These are phyloP conservation scores for Macroventuria anomochaeta DNA, from an alignment of 2,329 filamentous ascomycete genomes.

Conservation along the genomic window DNA sequence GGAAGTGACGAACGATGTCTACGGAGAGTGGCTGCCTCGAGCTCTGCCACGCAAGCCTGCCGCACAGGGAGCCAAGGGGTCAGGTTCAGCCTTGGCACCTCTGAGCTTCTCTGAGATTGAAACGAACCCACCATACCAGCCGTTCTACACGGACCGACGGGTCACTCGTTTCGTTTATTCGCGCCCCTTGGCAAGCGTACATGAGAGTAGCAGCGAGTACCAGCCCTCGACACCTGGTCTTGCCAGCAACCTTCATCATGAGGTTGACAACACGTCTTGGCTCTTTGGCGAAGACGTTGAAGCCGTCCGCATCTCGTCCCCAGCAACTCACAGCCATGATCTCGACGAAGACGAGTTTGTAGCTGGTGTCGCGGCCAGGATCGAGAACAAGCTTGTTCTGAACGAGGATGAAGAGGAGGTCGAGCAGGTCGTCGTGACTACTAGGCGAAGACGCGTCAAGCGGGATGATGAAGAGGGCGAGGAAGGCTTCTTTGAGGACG, in stretches of 20 bases:
- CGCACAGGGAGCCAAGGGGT: constrained; percentile 13
- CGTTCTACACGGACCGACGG: constrained; percentile 89
- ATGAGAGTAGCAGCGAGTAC: constrained; percentile 36
- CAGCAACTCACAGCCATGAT: constrained; percentile 43
- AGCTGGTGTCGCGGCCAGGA: constrained; percentile 56
- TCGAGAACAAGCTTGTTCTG: constrained; percentile 55
- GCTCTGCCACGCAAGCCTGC: constrained; percentile 36
- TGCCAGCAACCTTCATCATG: constrained; percentile 41
- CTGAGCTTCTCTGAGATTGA: constrained; percentile 82
- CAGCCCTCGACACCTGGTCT: constrained; percentile 27
- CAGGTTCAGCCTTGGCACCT: constrained; percentile 54
- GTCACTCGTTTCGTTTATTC: constrained; percentile 77
- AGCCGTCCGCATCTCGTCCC: constrained; percentile 55
- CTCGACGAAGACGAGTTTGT: constrained; percentile 52
- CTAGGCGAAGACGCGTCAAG: constrained; percentile 68
- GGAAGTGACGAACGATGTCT: constrained; percentile 30
- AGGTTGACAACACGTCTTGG: constrained; percentile 53
- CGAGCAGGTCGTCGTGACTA: constrained; percentile 83
- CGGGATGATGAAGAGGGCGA: constrained; percentile 64
- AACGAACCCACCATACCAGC: constrained; percentile 92
- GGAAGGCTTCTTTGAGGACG: constrained; percentile 85
- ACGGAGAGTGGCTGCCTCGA: constrained; percentile 47
- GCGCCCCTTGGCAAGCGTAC: constrained; percentile 36
- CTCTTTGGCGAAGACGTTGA: constrained; percentile 61
- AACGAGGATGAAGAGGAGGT: constrained; percentile 63